Conservation (phyloP, 331 rosid genomes). For the Saraca asoca region DNA sequence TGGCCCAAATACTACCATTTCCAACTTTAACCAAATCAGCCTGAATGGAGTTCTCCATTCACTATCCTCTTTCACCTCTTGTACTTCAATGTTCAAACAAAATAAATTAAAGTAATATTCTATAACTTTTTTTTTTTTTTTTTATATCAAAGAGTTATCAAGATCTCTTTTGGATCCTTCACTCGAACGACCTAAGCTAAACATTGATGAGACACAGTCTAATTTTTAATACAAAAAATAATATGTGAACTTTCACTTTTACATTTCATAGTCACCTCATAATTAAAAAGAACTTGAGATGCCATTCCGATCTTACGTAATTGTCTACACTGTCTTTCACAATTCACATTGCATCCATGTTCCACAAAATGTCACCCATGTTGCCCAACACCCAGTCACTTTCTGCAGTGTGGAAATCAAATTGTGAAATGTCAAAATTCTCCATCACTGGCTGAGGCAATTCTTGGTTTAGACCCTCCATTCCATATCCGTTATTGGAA, state of each 20-base stretch:
- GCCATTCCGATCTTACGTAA: conserved; percentile 35
- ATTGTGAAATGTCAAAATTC: conserved; percentile 45
- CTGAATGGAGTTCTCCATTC: conserved; percentile 30
- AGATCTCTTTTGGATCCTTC: too few species aligned
- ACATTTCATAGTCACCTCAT: too few species aligned
- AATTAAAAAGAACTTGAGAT: conserved; percentile 33
- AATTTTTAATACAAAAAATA: too few species aligned
- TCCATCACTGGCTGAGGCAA: conserved; percentile 40
- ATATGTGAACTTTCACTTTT: too few species aligned
- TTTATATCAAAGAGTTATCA: too few species aligned
- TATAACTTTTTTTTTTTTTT: too few species aligned
- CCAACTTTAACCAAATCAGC: conserved; percentile 25
- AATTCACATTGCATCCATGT: conserved; percentile 58
- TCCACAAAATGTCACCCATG: conserved; percentile 64
- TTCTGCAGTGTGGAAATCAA: conserved; percentile 53
- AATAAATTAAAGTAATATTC: too few species aligned
- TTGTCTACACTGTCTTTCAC: conserved; percentile 35
- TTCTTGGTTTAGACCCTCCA: conserved; percentile 49
- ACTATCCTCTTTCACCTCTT: conserved; percentile 5
- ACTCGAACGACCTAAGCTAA: too few species aligned
- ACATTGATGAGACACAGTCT: too few species aligned
- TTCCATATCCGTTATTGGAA: conserved; percentile 36
- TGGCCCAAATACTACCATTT: conserved; percentile 29
- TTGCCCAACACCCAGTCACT: conserved; percentile 55
- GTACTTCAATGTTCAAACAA: background rate